Base-by-base conservation (phyloP, 176 grass and related monocot genomes). In the Canna indica region DNA sequence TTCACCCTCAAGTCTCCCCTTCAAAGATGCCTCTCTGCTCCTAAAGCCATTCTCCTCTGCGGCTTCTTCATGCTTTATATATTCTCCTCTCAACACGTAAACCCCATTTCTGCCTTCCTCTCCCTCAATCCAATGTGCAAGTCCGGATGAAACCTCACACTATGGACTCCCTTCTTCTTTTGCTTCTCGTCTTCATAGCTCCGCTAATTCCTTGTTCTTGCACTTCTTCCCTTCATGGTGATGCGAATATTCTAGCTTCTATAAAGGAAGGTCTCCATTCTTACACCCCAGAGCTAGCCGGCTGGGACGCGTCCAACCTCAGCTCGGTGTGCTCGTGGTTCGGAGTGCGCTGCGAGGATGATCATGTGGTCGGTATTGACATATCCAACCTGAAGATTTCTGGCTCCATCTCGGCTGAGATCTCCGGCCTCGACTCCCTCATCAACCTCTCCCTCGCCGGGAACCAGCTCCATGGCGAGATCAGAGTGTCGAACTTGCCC, bases 341-440 rank as follows among this genome's bases (percentile, higher is more conserved):
- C 35, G 95, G 90, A 14, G 79, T 99, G 36, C 72, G 56, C 15
- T 99, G 95, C 80, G 73, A 78, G 32, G 69, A 63, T 10, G 84
- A 78, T 26, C 84, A 84, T 15, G 87, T 99, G 10, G 81, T 76
- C 47, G 20, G 82, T 11, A 44, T 99, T 39, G 80, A 94, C 75
- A 64, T 94, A 52, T 78, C 84, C 36, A 80, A 86, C 77, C 64
- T 94, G 76, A 99, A 94, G 73, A 82, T 93, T 1, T 99, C 95
- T 35, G 77, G 31, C 26, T 75, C 80, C 12, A 79, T 90, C 0
- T 27, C 70, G 2, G 58, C 52, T 15, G 65, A 30, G 3, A 46
- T 88, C 71, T 26, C 72, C 7, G 82, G 75, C 34, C 78, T 99
- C 14, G 82, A 72, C 77, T 75, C 78, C 27, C 87, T 99, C 0